Conservation (phyloP, 2,329 filamentous ascomycete species). For the Metarhizium robertsii region DNA sequence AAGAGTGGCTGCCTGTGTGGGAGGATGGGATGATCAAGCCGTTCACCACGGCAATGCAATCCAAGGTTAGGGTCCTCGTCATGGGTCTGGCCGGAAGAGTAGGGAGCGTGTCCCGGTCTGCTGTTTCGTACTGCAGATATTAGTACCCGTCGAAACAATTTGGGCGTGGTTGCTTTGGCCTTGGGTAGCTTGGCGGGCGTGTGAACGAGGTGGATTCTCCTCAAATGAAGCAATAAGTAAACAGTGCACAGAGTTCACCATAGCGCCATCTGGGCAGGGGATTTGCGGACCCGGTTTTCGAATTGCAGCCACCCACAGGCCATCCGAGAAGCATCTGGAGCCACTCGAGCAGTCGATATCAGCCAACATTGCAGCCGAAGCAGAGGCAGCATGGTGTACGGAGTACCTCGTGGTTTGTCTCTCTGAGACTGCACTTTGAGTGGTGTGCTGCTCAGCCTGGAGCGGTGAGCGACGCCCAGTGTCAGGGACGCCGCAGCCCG, state of each 20-base stretch:
- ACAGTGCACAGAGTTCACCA: conserved; percentile 1
- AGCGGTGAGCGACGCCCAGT: conserved; percentile 3
- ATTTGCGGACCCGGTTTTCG: background rate
- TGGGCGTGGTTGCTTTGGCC: too few relatives aligned
- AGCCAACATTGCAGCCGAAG: too few relatives aligned
- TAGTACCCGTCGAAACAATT: background rate
- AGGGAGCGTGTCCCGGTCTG: background rate
- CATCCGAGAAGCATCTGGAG: background rate
- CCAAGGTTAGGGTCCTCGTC: background rate
- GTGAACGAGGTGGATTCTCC: conserved; percentile 1
- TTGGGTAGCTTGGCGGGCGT: background rate
- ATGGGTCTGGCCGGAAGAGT: background rate
- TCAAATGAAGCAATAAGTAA: conserved; percentile 5
- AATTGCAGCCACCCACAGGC: background rate
- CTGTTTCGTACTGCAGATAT: background rate
- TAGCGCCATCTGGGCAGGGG: conserved; percentile 3
- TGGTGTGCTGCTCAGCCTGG: background rate
- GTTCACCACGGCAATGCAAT: background rate
- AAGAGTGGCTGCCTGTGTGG: background rate
- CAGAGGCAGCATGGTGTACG: too few relatives aligned
- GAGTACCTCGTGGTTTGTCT: too few relatives aligned
- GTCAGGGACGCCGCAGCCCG: background rate
- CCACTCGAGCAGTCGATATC: background rate
- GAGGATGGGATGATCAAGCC: background rate
- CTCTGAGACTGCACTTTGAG: background rate